Base-by-base conservation (phyloP, 352 stramenopile genomes). In the Peronosclerospora sorghi region DNA sequence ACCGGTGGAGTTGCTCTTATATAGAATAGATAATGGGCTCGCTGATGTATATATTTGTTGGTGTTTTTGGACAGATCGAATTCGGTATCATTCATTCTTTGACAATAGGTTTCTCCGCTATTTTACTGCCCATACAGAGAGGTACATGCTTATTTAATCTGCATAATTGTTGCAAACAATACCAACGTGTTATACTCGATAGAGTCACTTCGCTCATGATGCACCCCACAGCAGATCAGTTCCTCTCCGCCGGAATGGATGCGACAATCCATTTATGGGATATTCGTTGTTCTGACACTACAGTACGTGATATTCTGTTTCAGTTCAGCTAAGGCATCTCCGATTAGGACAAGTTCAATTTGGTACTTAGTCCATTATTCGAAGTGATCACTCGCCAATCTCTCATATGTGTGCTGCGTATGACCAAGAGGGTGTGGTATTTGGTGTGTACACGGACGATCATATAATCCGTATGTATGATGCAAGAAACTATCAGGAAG, bases 71-170 rank as follows among this genome's bases (percentile, higher is more conserved):
- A 10, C 36, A 91, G 79, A 86, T 37, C 67, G 77, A 38, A 84
- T 93, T 41, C 75, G 80, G 8, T 93, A 93, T 57, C 80, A 93
- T 45, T 93, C 80, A 41, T 69, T 89, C 44, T 93, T 85, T 26
- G 80, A 93, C 66, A 93, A 93, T 59, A 81, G 86, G 32, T 93
- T 90, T 44, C 66, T 93, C 15, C 77, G 80, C n/a, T 90, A 89
- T 52, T 90, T 85, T 59, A 75, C 66, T 21, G 77, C 77, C 4
- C 80, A 93, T 51, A 86, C 65, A 0, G 67, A 75, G 10, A 80
- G 56, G 77, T 87, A 66, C 18, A 23, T 2, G 18, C 20, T n/a
- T n/a, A n/a, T n/a, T n/a, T n/a, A n/a, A n/a, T n/a, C n/a, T n/a
- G n/a, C n/a, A n/a, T n/a, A n/a, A n/a, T n/a, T 26, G 21, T 26